Conservation (phyloP, 768 basidiomycete genomes). For the Amanita jacksonii region DNA sequence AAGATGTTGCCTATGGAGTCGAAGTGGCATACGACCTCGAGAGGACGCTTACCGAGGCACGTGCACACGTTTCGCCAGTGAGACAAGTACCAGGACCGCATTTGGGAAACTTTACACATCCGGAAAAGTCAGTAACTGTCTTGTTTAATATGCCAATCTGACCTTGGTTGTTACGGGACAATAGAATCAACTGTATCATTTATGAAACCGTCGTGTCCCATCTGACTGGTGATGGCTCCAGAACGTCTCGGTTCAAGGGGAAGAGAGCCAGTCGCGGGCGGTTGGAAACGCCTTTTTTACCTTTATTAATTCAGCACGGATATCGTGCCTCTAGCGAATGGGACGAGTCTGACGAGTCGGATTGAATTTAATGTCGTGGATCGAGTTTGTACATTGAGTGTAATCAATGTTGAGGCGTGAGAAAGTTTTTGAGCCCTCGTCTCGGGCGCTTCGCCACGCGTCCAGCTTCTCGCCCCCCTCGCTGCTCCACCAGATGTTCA, state of each 20-base stretch:
- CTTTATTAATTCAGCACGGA: background rate
- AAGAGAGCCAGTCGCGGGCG: background rate
- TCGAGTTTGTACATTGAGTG: no score
- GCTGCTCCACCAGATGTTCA: background rate
- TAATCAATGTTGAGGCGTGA: no score
- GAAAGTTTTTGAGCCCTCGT: no score
- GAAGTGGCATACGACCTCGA: slow-evolving; percentile 16
- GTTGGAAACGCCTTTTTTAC: background rate
- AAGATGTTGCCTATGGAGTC: slow-evolving; percentile 21
- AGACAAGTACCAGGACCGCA: slow-evolving; percentile 21
- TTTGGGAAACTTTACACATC: slow-evolving; percentile 18
- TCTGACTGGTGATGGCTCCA: background rate
- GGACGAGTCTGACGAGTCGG: background rate
- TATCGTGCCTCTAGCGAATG: background rate
- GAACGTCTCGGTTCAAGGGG: background rate
- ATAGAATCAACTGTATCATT: background rate
- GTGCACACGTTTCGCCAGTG: slow-evolving; percentile 14
- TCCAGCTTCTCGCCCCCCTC: background rate
- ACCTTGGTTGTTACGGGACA: background rate
- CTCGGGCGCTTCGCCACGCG: background rate
- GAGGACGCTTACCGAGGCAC: slow-evolving; percentile 13
- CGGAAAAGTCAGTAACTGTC: slow-evolving; percentile 17
- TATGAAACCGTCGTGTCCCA: background rate
- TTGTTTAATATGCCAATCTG: background rate
- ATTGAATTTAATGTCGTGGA: no score